A percentile compares a stretch with the other conserved stretches of the same genome.
These are phyloP conservation scores for Trypanosoma cruzi DNA, from an alignment of 208 protist species.

Conservation along the genomic window DNA sequence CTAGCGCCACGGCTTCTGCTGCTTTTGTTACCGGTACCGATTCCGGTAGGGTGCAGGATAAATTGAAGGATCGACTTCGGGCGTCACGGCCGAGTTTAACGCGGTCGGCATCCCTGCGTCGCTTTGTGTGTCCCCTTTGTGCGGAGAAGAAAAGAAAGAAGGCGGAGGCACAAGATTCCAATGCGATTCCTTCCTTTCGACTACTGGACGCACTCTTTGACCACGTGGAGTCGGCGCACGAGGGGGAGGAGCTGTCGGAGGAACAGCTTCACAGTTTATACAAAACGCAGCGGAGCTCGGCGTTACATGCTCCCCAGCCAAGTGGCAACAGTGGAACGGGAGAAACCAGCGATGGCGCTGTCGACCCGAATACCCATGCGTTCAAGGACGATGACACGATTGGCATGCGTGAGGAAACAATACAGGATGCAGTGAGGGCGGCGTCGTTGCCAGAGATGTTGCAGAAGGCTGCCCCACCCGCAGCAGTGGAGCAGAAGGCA, in stretches of 20 bases:
- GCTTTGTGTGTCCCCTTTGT: constrained; percentile 30
- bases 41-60: not conserved
- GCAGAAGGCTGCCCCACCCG: constrained; percentile 17
- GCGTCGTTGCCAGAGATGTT: constrained; percentile 21
- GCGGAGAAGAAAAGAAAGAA: not conserved
- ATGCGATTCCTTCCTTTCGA: constrained; percentile 40
- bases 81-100: constrained; percentile 24
- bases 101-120: constrained; percentile 19
- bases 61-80: constrained; percentile 23
- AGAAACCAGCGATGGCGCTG: constrained; percentile 12
- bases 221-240: constrained; percentile 55
- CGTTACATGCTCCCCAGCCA: constrained; percentile 14
- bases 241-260: constrained; percentile 32
- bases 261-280: constrained; percentile 43
- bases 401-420: not conserved
- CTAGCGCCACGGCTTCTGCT: not conserved
- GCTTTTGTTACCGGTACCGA: not conserved
- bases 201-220: constrained; percentile 64
- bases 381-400: constrained; percentile 3
- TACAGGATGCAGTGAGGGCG: not conserved
- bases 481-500: constrained; percentile 22
- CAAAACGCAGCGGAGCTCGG: constrained; percentile 17
- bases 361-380: not conserved
- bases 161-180: not conserved
- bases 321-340: not conserved